Conservation (phyloP, 768 basidiomycete species). For the Crassisporium funariophilum region DNA sequence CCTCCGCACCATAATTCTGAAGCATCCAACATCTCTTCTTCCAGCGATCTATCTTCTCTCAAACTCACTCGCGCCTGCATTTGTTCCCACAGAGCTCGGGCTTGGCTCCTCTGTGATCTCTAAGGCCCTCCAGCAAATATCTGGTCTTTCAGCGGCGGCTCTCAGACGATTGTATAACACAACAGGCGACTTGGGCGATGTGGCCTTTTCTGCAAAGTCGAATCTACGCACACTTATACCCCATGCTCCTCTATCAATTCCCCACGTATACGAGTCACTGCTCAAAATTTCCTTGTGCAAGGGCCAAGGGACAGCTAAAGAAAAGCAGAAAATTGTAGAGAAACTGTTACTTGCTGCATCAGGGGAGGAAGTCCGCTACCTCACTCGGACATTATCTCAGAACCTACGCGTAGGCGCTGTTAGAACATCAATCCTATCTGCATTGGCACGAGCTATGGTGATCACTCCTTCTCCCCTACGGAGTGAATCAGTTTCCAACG, state of each 20-base stretch:
- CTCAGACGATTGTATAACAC: slow-evolving; percentile 68
- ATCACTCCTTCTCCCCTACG: slow-evolving; percentile 47
- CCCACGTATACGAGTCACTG: slow-evolving; percentile 67
- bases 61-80: slow-evolving; percentile 77
- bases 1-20: slow-evolving; percentile 63
- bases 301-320: slow-evolving; percentile 74
- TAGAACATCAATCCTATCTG: slow-evolving; percentile 76
- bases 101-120: slow-evolving; percentile 69
- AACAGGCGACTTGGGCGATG: slow-evolving; percentile 85
- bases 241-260: slow-evolving; percentile 65
- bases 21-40: slow-evolving; percentile 69
- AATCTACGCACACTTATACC: slow-evolving; percentile 74
- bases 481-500: slow-evolving; percentile 16
- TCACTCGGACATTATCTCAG: slow-evolving; percentile 72
- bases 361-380: slow-evolving; percentile 87
- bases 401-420: slow-evolving; percentile 90
- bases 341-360: slow-evolving; percentile 80
- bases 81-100: slow-evolving; percentile 69
- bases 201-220: slow-evolving; percentile 82
- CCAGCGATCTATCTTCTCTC: slow-evolving; percentile 83
- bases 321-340: slow-evolving; percentile 79
- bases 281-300: slow-evolving; percentile 67
- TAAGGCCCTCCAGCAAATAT: slow-evolving; percentile 71
- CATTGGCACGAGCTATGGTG: slow-evolving; percentile 78
- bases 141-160: slow-evolving; percentile 59